Conservation (phyloP, 352 stramenopile species). For the Pythium guiyangense region DNA sequence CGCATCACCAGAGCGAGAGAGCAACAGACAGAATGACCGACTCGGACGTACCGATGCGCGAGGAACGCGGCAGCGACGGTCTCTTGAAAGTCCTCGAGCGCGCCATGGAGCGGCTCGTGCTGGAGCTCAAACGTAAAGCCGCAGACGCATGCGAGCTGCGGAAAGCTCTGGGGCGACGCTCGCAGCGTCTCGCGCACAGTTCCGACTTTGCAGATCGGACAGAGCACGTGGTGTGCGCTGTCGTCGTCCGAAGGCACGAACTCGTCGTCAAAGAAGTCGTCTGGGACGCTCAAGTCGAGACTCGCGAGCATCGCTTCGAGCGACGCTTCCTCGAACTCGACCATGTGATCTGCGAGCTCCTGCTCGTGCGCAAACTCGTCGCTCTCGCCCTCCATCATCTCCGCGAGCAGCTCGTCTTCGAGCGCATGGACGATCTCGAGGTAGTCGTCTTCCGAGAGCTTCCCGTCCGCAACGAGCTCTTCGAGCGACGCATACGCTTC, state of each 20-base stretch:
- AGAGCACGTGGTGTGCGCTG: conserved; percentile 22
- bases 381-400: conserved; percentile 36
- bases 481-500: conserved; percentile 42
- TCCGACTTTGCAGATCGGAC: conserved; percentile 45
- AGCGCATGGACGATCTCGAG: conserved; percentile 69
- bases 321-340: conserved; percentile 64
- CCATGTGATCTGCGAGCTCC: conserved; percentile 46
- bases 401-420: conserved; percentile 47
- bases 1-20: too few species aligned
- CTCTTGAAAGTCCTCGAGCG: conserved; percentile 60
- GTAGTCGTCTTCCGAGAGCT: conserved; percentile 66
- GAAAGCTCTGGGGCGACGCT: conserved; percentile 1
- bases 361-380: conserved; percentile 23
- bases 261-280: conserved; percentile 12
- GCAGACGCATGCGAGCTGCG: conserved; percentile 37
- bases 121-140: conserved; percentile 49
- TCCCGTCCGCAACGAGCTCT: conserved; percentile 50
- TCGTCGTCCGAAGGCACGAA: not conserved
- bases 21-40: not conserved
- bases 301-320: conserved; percentile 63
- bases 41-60: conserved; percentile 36
- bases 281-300: conserved; percentile 41
- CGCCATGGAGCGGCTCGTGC: conserved; percentile 41
- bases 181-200: conserved; percentile 25
- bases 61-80: conserved; percentile 51